Conservation (phyloP, 345 rosid species). For the Bruguiera gymnorhiza region DNA sequence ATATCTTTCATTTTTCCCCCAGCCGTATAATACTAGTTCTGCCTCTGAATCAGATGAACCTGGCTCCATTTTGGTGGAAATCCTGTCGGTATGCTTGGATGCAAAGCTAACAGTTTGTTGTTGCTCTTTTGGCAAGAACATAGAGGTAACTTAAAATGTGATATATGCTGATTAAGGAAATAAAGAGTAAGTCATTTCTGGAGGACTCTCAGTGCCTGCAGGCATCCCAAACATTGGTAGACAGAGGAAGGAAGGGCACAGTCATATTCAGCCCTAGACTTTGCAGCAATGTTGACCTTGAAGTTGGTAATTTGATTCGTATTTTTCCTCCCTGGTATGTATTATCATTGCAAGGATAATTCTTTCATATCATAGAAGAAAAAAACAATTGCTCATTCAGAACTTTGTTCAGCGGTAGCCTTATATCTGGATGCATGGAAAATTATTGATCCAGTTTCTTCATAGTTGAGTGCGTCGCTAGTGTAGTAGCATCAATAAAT, state of each 20-base stretch:
- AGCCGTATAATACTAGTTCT: not conserved
- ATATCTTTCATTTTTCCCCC: too few relatives aligned
- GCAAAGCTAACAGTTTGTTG: constrained; percentile 73
- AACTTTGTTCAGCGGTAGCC: not conserved
- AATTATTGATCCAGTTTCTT: not conserved
- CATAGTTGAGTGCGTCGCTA: not conserved
- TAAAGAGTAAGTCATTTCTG: constrained; percentile 21
- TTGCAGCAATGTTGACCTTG: constrained; percentile 73
- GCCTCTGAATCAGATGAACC: constrained; percentile 40
- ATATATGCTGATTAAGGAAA: not conserved
- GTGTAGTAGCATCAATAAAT: not conserved
- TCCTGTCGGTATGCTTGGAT: constrained; percentile 68
- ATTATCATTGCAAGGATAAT: not conserved
- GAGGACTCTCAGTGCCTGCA: constrained; percentile 37
- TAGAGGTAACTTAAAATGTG: constrained; percentile 44
- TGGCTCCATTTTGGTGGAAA: constrained; percentile 31
- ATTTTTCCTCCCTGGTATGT: constrained; percentile 66
- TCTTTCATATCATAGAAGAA: not conserved
- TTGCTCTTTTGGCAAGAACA: constrained; percentile 42
- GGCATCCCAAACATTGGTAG: constrained; percentile 22
- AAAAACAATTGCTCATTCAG: not conserved
- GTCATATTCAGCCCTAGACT: constrained; percentile 72
- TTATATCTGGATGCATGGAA: not conserved
- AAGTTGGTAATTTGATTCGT: constrained; percentile 61
- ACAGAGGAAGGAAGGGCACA: constrained; percentile 37